These are phyloP conservation scores for Aspergillus awamori DNA, from an alignment of 2,329 filamentous ascomycete species.

Conservation along the genomic window DNA sequence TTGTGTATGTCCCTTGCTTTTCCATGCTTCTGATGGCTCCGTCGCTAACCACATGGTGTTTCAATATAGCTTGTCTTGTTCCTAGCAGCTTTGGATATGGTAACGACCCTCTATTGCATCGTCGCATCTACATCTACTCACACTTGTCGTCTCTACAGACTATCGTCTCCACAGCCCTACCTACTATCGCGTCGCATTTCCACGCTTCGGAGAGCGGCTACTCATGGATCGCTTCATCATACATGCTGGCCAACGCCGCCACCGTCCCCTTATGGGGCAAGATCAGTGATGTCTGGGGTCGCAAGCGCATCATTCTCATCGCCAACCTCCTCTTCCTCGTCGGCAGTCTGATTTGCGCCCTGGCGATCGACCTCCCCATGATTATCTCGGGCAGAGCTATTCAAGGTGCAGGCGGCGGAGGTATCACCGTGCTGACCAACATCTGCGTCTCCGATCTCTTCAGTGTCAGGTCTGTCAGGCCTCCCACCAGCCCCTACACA, in stretches of 20 bases:
- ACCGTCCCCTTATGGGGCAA: slow-evolving; percentile 64
- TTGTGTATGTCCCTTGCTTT: slow-evolving; percentile 34
- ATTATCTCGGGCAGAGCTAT: slow-evolving; percentile 63
- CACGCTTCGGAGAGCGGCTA: slow-evolving; percentile 48
- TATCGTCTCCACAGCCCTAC: slow-evolving; percentile 50
- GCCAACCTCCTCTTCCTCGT: slow-evolving; percentile 65
- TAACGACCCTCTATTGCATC: slow-evolving; percentile 26
- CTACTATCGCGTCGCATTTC: slow-evolving; percentile 48
- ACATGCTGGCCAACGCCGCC: slow-evolving; percentile 49
- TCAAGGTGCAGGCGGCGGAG: slow-evolving; percentile 66
- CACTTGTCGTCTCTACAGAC: slow-evolving; percentile 32
- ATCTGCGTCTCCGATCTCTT: slow-evolving; percentile 68
- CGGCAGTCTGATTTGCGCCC: slow-evolving; percentile 62
- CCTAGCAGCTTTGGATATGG: slow-evolving; percentile 63
- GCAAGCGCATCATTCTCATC: slow-evolving; percentile 63
- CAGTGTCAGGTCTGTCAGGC: slow-evolving; percentile 53
- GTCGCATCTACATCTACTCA: slow-evolving; percentile 5
- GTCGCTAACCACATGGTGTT: neutral
- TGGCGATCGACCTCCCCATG: slow-evolving; percentile 63
- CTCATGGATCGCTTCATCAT: slow-evolving; percentile 53
- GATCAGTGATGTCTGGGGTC: slow-evolving; percentile 67
- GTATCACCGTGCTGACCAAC: slow-evolving; percentile 65
- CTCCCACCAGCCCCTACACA: neutral
- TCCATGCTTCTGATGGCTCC: neutral
- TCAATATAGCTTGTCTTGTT: slow-evolving; percentile 56